These are phyloP conservation scores for Xylogone sp. DNA, from an alignment of 2,329 filamentous ascomycete genomes.

Conservation along the genomic window DNA sequence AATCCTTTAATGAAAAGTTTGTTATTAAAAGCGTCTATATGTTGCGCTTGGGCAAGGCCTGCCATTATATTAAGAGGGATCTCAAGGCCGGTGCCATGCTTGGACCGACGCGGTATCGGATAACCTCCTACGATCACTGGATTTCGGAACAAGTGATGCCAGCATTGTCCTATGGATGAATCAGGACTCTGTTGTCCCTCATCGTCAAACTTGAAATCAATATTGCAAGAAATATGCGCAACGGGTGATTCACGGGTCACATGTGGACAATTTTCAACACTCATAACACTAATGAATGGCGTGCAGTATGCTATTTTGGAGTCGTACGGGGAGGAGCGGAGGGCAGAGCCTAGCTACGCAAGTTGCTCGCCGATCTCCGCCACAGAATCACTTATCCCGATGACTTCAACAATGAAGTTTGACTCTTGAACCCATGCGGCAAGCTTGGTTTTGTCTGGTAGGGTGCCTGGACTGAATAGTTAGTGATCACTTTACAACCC, in stretches of 20 bases:
- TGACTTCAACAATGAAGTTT: conserved; percentile 2
- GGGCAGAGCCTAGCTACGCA: conserved; percentile 31
- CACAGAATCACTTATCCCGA: conserved; percentile 13
- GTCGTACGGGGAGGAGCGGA: conserved; percentile 21
- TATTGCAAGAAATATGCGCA: neutral
- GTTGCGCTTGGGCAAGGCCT: neutral
- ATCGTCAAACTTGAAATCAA: conserved; percentile 4
- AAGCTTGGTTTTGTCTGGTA: conserved; percentile 7
- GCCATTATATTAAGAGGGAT: conserved; percentile 4
- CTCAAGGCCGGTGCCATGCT: conserved; percentile 1
- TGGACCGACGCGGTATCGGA: neutral
- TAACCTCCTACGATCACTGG: conserved; percentile 1
- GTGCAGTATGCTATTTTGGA: conserved; percentile 11
- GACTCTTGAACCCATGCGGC: neutral
- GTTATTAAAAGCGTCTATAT: neutral
- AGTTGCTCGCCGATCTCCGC: conserved; percentile 32
- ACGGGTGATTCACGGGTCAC: neutral
- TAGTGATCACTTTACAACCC: neutral
- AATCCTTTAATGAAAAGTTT: conserved; percentile 5
- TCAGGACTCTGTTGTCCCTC: neutral
- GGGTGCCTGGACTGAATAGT: conserved; percentile 14
- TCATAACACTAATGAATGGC: conserved; percentile 5
- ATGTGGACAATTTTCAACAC: neutral
- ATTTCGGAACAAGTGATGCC: conserved; percentile 5
- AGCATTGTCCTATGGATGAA: conserved; percentile 1